Percentiles rank a stretch among this genome's conserved stretches.
phyloP scores from a whole-genome alignment of 2,329 filamentous ascomycete species.

The Alternaria panax region DNA sequence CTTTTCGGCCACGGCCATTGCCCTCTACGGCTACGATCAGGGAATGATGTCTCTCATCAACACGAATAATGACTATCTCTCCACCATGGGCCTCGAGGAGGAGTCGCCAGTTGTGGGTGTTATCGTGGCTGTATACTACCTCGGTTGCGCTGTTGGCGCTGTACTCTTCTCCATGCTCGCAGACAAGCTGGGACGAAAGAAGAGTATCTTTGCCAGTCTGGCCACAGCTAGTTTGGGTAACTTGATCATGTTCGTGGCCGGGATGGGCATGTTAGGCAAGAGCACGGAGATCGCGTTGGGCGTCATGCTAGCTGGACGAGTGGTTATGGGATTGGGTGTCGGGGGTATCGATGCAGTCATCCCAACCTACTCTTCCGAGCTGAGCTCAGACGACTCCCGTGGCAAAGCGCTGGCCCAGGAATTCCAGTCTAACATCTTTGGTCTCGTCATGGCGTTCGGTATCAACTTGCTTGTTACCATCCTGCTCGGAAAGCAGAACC shows the following conservation, averaged over 20 bases:
- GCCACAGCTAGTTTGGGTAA: slow-evolving; percentile 64
- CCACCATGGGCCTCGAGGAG: slow-evolving; percentile 63
- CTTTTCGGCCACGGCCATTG: slow-evolving; percentile 62
- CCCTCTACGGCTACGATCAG: slow-evolving; percentile 60
- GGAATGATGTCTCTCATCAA: slow-evolving; percentile 64
- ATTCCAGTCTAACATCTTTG: slow-evolving; percentile 71
- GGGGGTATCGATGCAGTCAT: slow-evolving; percentile 69
- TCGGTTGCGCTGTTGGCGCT: slow-evolving; percentile 66
- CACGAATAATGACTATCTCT: slow-evolving; percentile 63
- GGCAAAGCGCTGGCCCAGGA: slow-evolving; percentile 68
- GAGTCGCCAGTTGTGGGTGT: slow-evolving; percentile 64
- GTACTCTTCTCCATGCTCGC: slow-evolving; percentile 64
- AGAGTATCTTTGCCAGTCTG: slow-evolving; percentile 63
- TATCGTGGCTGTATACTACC: slow-evolving; percentile 68
- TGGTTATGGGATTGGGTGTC: slow-evolving; percentile 65
- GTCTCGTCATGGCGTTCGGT: slow-evolving; percentile 66
- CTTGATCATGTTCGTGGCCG: slow-evolving; percentile 66
- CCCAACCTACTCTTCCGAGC: slow-evolving; percentile 66
- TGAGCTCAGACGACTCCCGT: slow-evolving; percentile 63
- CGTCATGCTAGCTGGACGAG: slow-evolving; percentile 59
- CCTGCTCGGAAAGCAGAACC: slow-evolving; percentile 60
- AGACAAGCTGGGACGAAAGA: slow-evolving; percentile 63
- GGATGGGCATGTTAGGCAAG: slow-evolving; percentile 53
- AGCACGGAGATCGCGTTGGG: slow-evolving; percentile 48
- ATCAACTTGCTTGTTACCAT: slow-evolving; percentile 65